Evolutionary conservation across 352 stramenopile genomes (phyloP).

Genomic region (Phytophthora chlamydospora): DNA sequence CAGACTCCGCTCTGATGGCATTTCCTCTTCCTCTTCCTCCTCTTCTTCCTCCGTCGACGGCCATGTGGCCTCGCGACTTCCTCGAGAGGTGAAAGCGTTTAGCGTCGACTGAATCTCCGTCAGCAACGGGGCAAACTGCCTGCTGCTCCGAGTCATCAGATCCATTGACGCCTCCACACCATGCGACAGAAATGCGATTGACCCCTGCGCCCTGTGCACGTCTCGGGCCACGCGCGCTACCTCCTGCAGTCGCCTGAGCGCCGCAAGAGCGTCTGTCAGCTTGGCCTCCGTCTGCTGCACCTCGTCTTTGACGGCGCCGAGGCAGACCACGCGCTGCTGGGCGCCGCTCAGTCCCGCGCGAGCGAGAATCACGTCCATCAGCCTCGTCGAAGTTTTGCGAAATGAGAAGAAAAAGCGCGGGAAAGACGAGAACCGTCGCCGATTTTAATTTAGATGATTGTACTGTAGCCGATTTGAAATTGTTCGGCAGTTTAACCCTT

Average conservation of each 20-base stretch:
- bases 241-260: conserved; percentile 15
- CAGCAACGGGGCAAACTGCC: conserved; percentile 9
- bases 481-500: too few species aligned
- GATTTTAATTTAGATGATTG: too few species aligned
- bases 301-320: conserved; percentile 20
- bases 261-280: conserved; percentile 12
- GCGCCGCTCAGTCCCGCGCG: conserved; percentile 14
- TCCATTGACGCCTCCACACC: conserved; percentile 6
- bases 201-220: conserved; percentile 14
- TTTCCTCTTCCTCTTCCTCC: conserved; percentile 4
- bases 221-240: conserved; percentile 18
- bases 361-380: conserved; percentile 18
- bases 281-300: conserved; percentile 7
- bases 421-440: too few species aligned
- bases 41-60: conserved; percentile 20
- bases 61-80: not conserved
- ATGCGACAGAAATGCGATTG: conserved; percentile 1
- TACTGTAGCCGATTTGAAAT: too few species aligned
- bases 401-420: too few species aligned
- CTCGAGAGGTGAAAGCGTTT: conserved; percentile 7
- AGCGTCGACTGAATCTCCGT: conserved; percentile 12
- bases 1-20: not conserved
- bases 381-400: too few species aligned
- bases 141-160: not conserved
- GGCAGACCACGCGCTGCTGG: conserved; percentile 18